A percentile compares a stretch with the other conserved stretches of the same genome.
phyloP scores from a whole-genome alignment of 1,284 basidiomycete species.

The Testicularia cyperi region DNA sequence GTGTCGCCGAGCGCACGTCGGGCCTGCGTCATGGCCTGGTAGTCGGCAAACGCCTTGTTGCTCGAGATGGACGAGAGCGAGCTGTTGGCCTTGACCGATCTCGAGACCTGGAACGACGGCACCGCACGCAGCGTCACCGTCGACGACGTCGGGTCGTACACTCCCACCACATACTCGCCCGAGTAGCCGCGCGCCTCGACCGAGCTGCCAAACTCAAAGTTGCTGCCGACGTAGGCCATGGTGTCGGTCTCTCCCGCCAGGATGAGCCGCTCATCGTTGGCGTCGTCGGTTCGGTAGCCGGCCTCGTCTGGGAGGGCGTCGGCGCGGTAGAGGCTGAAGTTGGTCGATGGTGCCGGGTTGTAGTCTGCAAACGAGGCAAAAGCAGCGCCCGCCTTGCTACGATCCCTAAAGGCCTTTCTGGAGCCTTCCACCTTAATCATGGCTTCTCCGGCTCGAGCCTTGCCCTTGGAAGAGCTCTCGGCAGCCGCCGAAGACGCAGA shows the following conservation, averaged over 20 bases:
- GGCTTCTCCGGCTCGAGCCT: conserved; percentile 16
- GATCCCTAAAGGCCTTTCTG: conserved; percentile 7
- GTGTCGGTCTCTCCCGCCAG: conserved; percentile 49
- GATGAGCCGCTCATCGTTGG: conserved; percentile 39
- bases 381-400: conserved; percentile 23
- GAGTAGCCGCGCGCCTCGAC: conserved; percentile 48
- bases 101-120: conserved; percentile 50
- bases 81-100: conserved; percentile 49
- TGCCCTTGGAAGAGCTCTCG: conserved; percentile 7
- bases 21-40: conserved; percentile 37
- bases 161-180: conserved; percentile 55
- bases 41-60: conserved; percentile 31
- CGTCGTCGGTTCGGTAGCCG: conserved; percentile 8
- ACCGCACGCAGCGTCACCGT: conserved; percentile 51
- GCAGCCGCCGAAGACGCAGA: conserved; percentile 7
- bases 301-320: conserved; percentile 33
- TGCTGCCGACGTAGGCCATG: conserved; percentile 47
- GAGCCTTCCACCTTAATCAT: conserved; percentile 14
- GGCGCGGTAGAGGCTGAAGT: conserved; percentile 36
- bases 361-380: conserved; percentile 40
- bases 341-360: conserved; percentile 28
- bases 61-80: conserved; percentile 42
- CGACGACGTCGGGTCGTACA: conserved; percentile 49
- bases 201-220: conserved; percentile 43
- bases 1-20: conserved; percentile 54